Conservation (phyloP, 257 asterid species). For the Rubia yunnanensis region DNA sequence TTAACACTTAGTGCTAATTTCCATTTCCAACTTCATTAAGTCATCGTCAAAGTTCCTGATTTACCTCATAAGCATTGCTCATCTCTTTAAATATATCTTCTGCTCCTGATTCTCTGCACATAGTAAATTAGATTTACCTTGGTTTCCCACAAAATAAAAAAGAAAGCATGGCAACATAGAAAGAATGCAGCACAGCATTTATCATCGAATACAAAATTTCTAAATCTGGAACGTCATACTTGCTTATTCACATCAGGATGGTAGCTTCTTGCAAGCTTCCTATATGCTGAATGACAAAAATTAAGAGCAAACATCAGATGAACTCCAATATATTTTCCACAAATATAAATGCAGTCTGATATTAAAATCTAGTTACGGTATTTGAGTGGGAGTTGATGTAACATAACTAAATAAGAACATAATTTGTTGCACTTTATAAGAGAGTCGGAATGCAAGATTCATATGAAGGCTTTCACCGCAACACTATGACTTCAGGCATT, state of each 20-base stretch:
- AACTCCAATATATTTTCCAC: neutral
- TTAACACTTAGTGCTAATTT: neutral
- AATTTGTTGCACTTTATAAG: neutral
- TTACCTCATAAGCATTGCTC: slow-evolving; percentile 97
- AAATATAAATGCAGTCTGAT: neutral
- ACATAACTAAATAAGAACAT: neutral
- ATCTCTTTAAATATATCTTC: slow-evolving; percentile 94
- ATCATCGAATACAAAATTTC: neutral
- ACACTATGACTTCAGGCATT: neutral
- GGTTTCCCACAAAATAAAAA: neutral
- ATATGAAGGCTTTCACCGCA: neutral
- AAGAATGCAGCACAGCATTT: neutral
- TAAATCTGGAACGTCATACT: slow-evolving; percentile 14
- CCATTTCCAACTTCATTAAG: neutral
- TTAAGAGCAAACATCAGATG: neutral
- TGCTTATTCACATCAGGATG: slow-evolving; percentile 99
- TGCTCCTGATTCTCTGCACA: slow-evolving; percentile 77
- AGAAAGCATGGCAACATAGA: neutral
- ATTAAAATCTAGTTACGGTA: neutral
- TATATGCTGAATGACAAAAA: slow-evolving; percentile 58
- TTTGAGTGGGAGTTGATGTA: neutral
- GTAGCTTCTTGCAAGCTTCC: slow-evolving; percentile 89
- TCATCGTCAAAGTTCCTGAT: slow-evolving; percentile 7
- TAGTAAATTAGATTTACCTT: slow-evolving; percentile 6
- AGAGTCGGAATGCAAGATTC: neutral